Percentiles rank a stretch among this genome's conserved stretches.
Conservation (phyloP, 805 yeast species). For the Isabelozyma pseudorhagii region DNA sequence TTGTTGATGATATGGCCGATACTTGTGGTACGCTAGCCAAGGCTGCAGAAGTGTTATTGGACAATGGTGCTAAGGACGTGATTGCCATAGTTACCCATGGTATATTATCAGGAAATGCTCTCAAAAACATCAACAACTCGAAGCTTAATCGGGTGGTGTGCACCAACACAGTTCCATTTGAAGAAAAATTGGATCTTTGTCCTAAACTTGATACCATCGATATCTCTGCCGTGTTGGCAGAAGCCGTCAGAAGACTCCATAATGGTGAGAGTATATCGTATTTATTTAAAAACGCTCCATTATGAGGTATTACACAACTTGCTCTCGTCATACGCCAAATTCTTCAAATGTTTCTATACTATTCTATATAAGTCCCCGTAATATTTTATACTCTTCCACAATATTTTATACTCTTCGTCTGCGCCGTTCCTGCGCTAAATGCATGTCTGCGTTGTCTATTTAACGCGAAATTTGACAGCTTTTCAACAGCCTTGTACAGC, state of each 20-base stretch:
- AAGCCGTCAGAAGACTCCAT: conserved; percentile 89
- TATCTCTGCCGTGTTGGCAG: conserved; percentile 84
- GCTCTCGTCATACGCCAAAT: no score
- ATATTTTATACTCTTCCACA: no score
- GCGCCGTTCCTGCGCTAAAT: no score
- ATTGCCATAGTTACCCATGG: conserved; percentile 97
- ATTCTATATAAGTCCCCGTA: no score
- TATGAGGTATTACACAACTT: conserved; percentile 6
- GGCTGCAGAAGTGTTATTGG: conserved; percentile 84
- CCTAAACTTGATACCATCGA: conserved; percentile 78
- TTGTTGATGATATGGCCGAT: conserved; percentile 98
- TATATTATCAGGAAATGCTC: conserved; percentile 82
- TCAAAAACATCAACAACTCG: conserved; percentile 64
- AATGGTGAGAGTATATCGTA: conserved; percentile 95
- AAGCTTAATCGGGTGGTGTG: conserved; percentile 75
- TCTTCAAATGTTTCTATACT: no score
- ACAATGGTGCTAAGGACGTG: conserved; percentile 79
- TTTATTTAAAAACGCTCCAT: conserved; percentile 65
- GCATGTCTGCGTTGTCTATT: no score
- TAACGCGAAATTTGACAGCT: no score
- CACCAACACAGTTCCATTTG: conserved; percentile 90
- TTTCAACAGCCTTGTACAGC: no score
- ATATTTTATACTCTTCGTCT: no score
- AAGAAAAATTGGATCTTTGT: conserved; percentile 54
- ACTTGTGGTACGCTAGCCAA: conserved; percentile 96